These are phyloP conservation scores for Sinapis alba DNA, from an alignment of 441 rosid species.

Conservation along the genomic window DNA sequence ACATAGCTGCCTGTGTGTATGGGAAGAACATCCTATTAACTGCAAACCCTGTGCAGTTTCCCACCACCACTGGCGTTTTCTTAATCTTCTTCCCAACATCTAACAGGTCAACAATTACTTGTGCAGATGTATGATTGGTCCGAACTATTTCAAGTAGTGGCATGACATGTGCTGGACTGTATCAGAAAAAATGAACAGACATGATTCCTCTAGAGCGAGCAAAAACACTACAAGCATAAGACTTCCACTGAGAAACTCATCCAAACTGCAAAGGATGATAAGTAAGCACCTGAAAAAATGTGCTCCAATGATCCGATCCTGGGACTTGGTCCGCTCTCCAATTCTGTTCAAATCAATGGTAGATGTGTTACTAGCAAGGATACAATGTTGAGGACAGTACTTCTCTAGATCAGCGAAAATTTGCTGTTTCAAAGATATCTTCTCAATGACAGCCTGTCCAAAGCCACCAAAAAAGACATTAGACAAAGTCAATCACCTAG, in stretches of 20 bases:
- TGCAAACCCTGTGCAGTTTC: conserved; percentile 98
- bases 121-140: conserved; percentile 85
- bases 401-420: conserved; percentile 90
- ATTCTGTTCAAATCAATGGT: conserved; percentile 91
- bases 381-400: conserved; percentile 83
- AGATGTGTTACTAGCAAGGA: conserved; percentile 92
- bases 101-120: conserved; percentile 84
- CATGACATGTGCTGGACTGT: conserved; percentile 99
- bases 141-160: conserved; percentile 96
- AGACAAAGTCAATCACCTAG: conserved; percentile 18
- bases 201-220: conserved; percentile 1
- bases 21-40: conserved; percentile 99
- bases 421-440: conserved; percentile 85
- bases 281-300: conserved; percentile 89
- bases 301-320: conserved; percentile 88
- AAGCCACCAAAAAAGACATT: conserved; percentile 39
- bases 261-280: conserved; percentile 1
- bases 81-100: conserved; percentile 91
- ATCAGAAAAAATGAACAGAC: conserved; percentile 29
- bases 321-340: conserved; percentile 74
- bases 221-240: conserved; percentile 1
- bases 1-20: conserved; percentile 77
- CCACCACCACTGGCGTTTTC: conserved; percentile 90
- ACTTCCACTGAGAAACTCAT: neutral
- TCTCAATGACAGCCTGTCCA: conserved; percentile 93